phyloP scores from a whole-genome alignment of 2,329 filamentous ascomycete genomes.

The Zarea fungicola region DNA sequence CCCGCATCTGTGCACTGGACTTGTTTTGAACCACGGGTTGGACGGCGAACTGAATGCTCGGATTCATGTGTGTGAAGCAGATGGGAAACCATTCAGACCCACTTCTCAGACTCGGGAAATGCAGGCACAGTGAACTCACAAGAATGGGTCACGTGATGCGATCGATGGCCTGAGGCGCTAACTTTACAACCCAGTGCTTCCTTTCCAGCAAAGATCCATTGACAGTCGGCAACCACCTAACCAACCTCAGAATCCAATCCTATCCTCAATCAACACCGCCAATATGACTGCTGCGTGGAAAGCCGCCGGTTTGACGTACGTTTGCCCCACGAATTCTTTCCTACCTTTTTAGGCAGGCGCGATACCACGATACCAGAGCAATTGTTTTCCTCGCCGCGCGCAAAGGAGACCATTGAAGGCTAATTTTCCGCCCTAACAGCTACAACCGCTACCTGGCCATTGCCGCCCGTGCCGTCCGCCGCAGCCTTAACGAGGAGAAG shows the following conservation, averaged over 20 bases:
- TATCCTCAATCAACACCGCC: slow-evolving; percentile 36
- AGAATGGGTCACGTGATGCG: slow-evolving; percentile 18
- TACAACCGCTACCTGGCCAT: slow-evolving; percentile 99
- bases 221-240: slow-evolving; percentile 24
- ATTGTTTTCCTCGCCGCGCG: slow-evolving; percentile 19
- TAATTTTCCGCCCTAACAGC: slow-evolving; percentile 49
- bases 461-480: slow-evolving; percentile 89
- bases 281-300: slow-evolving; percentile 99
- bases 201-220: slow-evolving; percentile 32
- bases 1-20: too few species aligned
- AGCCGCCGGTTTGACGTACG: slow-evolving; percentile 93
- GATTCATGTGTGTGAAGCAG: neutral
- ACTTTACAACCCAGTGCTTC: slow-evolving; percentile 22
- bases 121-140: neutral
- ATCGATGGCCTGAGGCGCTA: slow-evolving; percentile 27
- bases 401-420: slow-evolving; percentile 22
- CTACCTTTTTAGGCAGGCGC: slow-evolving; percentile 10
- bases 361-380: slow-evolving; percentile 14
- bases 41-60: too few species aligned
- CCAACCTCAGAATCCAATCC: slow-evolving; percentile 22
- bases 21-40: too few species aligned
- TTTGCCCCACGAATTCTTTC: slow-evolving; percentile 22
- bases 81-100: neutral
- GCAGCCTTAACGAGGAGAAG: slow-evolving; percentile 94
- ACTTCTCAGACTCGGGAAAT: neutral